phyloP scores from a whole-genome alignment of 768 basidiomycete genomes.

The Amanita phalloides region DNA sequence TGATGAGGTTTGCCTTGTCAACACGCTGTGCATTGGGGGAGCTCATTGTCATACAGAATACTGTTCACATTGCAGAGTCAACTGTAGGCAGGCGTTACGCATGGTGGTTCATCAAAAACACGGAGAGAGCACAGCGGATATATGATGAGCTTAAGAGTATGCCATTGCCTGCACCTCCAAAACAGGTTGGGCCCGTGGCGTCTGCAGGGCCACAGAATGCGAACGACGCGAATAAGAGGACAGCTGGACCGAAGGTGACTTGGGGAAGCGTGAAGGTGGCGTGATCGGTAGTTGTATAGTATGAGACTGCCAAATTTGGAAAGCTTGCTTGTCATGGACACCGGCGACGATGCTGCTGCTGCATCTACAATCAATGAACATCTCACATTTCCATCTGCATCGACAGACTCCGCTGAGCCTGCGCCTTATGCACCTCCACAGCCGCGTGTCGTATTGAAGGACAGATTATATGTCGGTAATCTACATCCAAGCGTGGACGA shows the following conservation, averaged over 20 bases:
- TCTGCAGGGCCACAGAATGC: slow-evolving; percentile 8
- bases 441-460: slow-evolving; percentile 36
- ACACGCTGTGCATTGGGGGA: neutral
- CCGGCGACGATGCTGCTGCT: neutral
- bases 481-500: slow-evolving; percentile 81
- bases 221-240: slow-evolving; percentile 16
- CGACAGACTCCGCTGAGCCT: neutral
- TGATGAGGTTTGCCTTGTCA: slow-evolving; percentile 56
- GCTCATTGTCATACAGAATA: slow-evolving; percentile 46
- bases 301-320: neutral
- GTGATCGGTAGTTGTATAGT: slow-evolving; percentile 4
- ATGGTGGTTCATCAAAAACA: slow-evolving; percentile 96
- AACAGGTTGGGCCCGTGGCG: slow-evolving; percentile 12
- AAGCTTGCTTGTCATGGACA: neutral
- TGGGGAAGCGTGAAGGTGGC: slow-evolving; percentile 41
- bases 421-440: slow-evolving; percentile 1
- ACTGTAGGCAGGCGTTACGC: slow-evolving; percentile 90
- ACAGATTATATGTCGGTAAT: slow-evolving; percentile 87
- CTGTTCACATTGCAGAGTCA: slow-evolving; percentile 94
- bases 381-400: neutral
- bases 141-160: slow-evolving; percentile 61
- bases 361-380: slow-evolving; percentile 1
- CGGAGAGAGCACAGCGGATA: slow-evolving; percentile 84
- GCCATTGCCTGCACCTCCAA: slow-evolving; percentile 32
- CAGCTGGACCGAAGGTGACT: slow-evolving; percentile 47